Conservation (phyloP, 2,329 filamentous ascomycete species). For the Aspergillus vadensis region DNA sequence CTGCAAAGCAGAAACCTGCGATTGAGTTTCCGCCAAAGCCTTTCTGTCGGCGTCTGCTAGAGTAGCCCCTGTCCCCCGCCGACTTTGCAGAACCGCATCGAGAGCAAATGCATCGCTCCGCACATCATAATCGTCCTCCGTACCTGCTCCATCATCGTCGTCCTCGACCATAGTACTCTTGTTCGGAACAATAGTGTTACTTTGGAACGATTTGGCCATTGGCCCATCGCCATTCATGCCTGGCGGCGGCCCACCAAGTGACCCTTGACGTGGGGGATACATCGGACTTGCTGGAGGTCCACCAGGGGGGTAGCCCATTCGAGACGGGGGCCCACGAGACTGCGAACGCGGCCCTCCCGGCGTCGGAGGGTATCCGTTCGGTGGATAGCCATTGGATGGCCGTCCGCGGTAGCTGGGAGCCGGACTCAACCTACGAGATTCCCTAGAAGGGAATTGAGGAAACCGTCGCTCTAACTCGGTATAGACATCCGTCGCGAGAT, state of each 20-base stretch:
- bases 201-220: constrained; percentile 85
- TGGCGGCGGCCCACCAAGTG: constrained; percentile 44
- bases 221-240: constrained; percentile 69
- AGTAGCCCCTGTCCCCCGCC: constrained; percentile 53
- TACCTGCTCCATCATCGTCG: constrained; percentile 69
- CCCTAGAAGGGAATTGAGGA: constrained; percentile 72
- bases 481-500: constrained; percentile 93
- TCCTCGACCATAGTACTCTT: constrained; percentile 98
- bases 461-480: constrained; percentile 91
- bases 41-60: constrained; percentile 65
- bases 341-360: constrained; percentile 46
- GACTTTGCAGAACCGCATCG: constrained; percentile 51
- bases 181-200: constrained; percentile 94
- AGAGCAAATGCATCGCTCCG: constrained; percentile 67
- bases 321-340: constrained; percentile 39
- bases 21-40: constrained; percentile 75
- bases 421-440: constrained; percentile 70
- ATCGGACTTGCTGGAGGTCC: constrained; percentile 37
- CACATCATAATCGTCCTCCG: constrained; percentile 58
- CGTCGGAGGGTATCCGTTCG: constrained; percentile 60
- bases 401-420: constrained; percentile 63
- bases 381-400: constrained; percentile 39
- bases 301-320: constrained; percentile 41
- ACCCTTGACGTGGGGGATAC: constrained; percentile 45
- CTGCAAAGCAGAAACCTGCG: constrained; percentile 72